phyloP scores from a whole-genome alignment of 2,329 filamentous ascomycete genomes.

The Capronia americana region DNA sequence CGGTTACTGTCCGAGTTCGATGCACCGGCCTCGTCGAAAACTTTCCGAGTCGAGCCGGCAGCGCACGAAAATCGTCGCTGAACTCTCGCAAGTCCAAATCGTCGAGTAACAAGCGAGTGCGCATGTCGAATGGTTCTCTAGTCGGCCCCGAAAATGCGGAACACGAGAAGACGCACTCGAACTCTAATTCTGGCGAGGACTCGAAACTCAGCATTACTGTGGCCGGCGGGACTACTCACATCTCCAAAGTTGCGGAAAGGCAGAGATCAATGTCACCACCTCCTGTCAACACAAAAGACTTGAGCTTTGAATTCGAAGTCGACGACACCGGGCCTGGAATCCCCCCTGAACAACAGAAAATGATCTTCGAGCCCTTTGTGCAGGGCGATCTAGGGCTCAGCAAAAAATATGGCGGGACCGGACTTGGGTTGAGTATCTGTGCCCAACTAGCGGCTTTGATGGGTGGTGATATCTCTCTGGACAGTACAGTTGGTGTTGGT shows the following conservation, averaged over 20 bases:
- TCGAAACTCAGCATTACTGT: slow-evolving; percentile 65
- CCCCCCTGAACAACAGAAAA: slow-evolving; percentile 74
- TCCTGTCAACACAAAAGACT: slow-evolving; percentile 67
- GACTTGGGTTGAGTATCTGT: slow-evolving; percentile 86
- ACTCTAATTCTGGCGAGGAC: slow-evolving; percentile 31
- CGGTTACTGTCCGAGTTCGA: slow-evolving; percentile 75
- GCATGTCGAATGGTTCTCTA: slow-evolving; percentile 39
- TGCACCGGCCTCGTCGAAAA: slow-evolving; percentile 57
- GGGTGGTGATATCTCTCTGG: slow-evolving; percentile 75
- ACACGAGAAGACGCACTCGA: slow-evolving; percentile 28
- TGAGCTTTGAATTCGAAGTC: slow-evolving; percentile 85
- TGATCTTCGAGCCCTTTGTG: slow-evolving; percentile 92
- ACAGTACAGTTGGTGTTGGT: slow-evolving; percentile 74
- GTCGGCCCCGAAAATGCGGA: slow-evolving; percentile 27
- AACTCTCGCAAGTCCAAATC: slow-evolving; percentile 38
- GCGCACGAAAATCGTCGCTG: slow-evolving; percentile 47
- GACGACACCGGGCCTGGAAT: slow-evolving; percentile 89
- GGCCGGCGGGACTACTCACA: slow-evolving; percentile 61
- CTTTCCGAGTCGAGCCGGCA: slow-evolving; percentile 32
- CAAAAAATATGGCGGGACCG: slow-evolving; percentile 89
- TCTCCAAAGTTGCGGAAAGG: slow-evolving; percentile 55
- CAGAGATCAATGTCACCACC: slow-evolving; percentile 67
- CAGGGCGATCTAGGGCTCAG: slow-evolving; percentile 89
- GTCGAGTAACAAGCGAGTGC: slow-evolving; percentile 37
- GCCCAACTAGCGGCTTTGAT: slow-evolving; percentile 83